Conservation (phyloP, 2,329 filamentous ascomycete genomes). For the Nemania bipapillata region DNA sequence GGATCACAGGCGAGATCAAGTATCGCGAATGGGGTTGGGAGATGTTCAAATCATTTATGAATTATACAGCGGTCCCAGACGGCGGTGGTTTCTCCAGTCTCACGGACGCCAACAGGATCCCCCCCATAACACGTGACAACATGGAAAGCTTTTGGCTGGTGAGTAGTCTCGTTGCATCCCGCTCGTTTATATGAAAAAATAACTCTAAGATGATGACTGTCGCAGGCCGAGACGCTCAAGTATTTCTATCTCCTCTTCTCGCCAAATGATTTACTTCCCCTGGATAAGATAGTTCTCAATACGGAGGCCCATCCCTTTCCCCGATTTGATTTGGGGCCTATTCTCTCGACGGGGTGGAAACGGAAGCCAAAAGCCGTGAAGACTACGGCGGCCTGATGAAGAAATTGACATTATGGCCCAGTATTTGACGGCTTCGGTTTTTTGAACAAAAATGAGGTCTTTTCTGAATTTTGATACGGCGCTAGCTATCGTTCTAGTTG, state of each 20-base stretch:
- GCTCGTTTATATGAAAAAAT: neutral
- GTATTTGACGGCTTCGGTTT: neutral
- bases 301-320: constrained; percentile 95
- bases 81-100: constrained; percentile 85
- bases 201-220: constrained; percentile 24
- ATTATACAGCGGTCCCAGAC: constrained; percentile 82
- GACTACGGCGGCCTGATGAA: constrained; percentile 19
- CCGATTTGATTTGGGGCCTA: constrained; percentile 79
- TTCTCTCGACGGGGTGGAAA: constrained; percentile 85
- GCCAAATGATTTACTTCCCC: constrained; percentile 79
- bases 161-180: constrained; percentile 53
- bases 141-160: constrained; percentile 99
- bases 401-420: neutral
- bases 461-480: neutral
- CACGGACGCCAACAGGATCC: constrained; percentile 76
- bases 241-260: constrained; percentile 97
- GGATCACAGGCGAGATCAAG: constrained; percentile 87
- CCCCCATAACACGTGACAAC: constrained; percentile 79
- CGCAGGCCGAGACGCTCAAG: constrained; percentile 91
- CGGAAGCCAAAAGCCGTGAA: constrained; percentile 69
- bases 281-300: constrained; percentile 91
- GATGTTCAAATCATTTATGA: constrained; percentile 93
- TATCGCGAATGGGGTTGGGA: constrained; percentile 99
- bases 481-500: neutral
- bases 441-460: neutral